phyloP scores from a whole-genome alignment of 2,329 filamentous ascomycete genomes.

The Fusarium sp. region DNA sequence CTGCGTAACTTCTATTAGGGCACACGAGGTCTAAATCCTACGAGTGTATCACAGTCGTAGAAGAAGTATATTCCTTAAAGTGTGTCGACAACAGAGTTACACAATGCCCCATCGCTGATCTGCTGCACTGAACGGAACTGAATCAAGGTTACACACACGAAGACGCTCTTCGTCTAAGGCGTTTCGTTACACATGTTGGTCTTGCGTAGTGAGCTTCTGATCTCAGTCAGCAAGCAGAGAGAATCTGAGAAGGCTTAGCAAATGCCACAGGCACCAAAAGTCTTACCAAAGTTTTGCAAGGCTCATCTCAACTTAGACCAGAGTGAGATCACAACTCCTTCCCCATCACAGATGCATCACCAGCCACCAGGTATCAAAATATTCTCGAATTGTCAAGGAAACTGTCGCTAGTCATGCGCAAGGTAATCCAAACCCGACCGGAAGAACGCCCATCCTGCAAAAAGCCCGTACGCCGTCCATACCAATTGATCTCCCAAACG shows the following conservation, averaged over 20 bases:
- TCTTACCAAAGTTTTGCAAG: neutral
- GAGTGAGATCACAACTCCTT: too few species aligned
- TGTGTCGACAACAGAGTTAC: neutral
- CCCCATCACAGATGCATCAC: neutral
- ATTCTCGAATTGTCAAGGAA: conserved; percentile 1
- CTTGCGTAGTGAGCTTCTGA: too few species aligned
- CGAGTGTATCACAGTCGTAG: neutral
- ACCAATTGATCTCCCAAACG: neutral
- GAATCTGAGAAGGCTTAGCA: fast-evolving
- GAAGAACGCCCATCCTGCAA: conserved; percentile 13
- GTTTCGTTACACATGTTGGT: neutral
- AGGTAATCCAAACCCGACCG: neutral
- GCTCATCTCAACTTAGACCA: neutral
- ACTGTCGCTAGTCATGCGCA: conserved; percentile 17
- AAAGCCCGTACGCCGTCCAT: conserved; percentile 11
- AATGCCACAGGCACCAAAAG: neutral
- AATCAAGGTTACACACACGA: fast-evolving
- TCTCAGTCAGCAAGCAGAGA: neutral
- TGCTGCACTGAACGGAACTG: fast-evolving
- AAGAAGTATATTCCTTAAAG: neutral
- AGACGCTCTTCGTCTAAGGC: neutral
- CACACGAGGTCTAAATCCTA: neutral
- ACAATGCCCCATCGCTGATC: neutral
- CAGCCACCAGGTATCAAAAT: neutral
- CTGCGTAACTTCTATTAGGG: neutral